phyloP scores from a whole-genome alignment of 1,284 basidiomycete genomes.

The Boletus mariae region DNA sequence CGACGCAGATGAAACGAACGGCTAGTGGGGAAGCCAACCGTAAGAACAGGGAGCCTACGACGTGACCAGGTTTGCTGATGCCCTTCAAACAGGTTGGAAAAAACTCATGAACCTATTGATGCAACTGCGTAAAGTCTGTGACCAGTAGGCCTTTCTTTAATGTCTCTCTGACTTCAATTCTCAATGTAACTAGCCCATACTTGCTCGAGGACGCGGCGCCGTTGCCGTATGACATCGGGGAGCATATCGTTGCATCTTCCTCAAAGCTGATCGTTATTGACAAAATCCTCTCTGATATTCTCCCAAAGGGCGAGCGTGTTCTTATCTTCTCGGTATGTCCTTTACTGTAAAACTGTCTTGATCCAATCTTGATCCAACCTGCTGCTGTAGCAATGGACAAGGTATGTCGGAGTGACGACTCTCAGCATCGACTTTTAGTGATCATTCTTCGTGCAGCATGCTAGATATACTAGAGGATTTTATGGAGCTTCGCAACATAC shows the following conservation, averaged over 20 bases:
- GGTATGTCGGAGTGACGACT: slow-evolving; percentile 28
- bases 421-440: not conserved
- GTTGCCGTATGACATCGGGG: slow-evolving; percentile 47
- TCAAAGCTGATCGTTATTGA: slow-evolving; percentile 79
- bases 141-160: slow-evolving; percentile 41
- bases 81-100: slow-evolving; percentile 41
- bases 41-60: slow-evolving; percentile 20
- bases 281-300: slow-evolving; percentile 70
- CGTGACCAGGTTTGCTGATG: not conserved
- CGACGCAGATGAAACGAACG: slow-evolving; percentile 34
- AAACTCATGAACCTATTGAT: slow-evolving; percentile 57
- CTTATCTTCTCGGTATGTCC: slow-evolving; percentile 77
- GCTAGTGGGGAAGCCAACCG: slow-evolving; percentile 31
- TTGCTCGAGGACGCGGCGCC: slow-evolving; percentile 49
- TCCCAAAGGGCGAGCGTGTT: slow-evolving; percentile 78
- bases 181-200: slow-evolving; percentile 43
- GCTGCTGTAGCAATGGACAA: slow-evolving; percentile 49
- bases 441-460: slow-evolving; percentile 52
- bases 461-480: slow-evolving; percentile 84
- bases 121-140: slow-evolving; percentile 55
- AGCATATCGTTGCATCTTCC: slow-evolving; percentile 55
- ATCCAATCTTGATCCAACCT: slow-evolving; percentile 2
- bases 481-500: slow-evolving; percentile 67
- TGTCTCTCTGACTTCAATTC: not conserved
- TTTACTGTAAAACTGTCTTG: not conserved